Conservation (phyloP, 2,329 filamentous ascomycete genomes). For the Stagonosporopsis rhizophila region DNA sequence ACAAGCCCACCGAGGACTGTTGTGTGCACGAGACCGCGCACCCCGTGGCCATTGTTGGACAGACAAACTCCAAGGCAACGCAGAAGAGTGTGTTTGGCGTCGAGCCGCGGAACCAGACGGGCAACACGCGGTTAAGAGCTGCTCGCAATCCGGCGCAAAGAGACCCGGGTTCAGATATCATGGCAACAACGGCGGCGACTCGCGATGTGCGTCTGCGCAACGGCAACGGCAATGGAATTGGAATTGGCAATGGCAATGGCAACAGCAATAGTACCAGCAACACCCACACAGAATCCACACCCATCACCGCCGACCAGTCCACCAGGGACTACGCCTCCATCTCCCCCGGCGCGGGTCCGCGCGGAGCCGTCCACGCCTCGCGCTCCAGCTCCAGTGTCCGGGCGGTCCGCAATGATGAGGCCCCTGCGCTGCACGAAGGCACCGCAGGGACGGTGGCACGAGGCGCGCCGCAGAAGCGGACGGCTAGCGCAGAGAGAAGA, state of each 20-base stretch:
- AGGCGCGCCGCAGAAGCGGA: constrained; percentile 32
- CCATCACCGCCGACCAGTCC: constrained; percentile 29
- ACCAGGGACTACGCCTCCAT: constrained; percentile 36
- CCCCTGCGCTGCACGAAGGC: background rate
- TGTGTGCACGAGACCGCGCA: no score
- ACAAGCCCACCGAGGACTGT: no score
- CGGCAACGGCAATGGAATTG: no score
- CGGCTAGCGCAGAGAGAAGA: constrained; percentile 2
- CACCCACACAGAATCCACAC: constrained; percentile 42
- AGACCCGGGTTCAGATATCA: background rate
- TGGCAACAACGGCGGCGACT: background rate
- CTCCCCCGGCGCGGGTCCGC: constrained; percentile 19
- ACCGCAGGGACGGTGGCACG: constrained; percentile 2
- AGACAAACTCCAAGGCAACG: no score
- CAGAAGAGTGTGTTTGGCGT: background rate
- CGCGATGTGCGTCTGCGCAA: constrained; percentile 4
- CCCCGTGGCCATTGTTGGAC: no score
- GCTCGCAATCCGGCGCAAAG: background rate
- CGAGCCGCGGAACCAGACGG: constrained; percentile 2
- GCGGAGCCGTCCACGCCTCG: no score
- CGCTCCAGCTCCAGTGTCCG: no score
- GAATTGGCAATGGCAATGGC: no score
- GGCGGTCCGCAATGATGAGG: no score
- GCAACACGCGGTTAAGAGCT: background rate
- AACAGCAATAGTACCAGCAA: no score